Evolutionary conservation across 192 early-diverging fungal genomes (phyloP).

Genomic region (Backusella morwellensis): DNA sequence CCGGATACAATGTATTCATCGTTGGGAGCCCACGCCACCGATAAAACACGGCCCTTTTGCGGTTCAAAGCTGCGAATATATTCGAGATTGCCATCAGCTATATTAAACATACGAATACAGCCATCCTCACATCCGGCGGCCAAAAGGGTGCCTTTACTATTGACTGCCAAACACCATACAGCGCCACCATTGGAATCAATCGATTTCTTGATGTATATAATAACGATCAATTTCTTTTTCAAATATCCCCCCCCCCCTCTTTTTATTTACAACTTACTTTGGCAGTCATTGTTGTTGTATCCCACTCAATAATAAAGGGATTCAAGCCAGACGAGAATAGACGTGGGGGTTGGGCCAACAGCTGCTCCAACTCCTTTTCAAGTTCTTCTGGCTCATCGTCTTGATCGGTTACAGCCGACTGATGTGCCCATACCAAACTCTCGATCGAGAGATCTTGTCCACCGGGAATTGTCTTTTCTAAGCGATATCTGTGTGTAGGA

Average conservation of each 20-base stretch:
- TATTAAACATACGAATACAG: conserved; percentile 81
- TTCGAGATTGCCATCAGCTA: conserved; percentile 67
- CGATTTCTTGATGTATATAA: conserved; percentile 36
- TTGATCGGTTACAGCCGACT: conserved; percentile 62
- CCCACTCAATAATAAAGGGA: conserved; percentile 87
- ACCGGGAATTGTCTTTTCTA: conserved; percentile 89
- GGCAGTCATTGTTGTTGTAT: conserved; percentile 63
- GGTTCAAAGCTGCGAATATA: conserved; percentile 70
- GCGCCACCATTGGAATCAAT: conserved; percentile 87
- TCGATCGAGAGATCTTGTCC: conserved; percentile 72
- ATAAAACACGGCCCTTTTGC: conserved; percentile 74
- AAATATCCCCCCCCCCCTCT: background rate
- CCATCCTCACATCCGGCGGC: conserved; percentile 96
- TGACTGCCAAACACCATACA: conserved; percentile 90
- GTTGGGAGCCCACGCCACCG: conserved; percentile 79
- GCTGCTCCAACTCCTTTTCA: conserved; percentile 47
- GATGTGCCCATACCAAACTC: conserved; percentile 80
- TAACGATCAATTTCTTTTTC: background rate
- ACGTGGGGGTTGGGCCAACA: conserved; percentile 57
- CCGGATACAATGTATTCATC: conserved; percentile 77
- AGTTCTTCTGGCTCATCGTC: conserved; percentile 66
- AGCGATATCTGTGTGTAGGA: conserved; percentile 60
- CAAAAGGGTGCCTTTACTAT: conserved; percentile 69
- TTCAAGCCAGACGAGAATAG: conserved; percentile 88
- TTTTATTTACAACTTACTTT: conserved; percentile 38